These are phyloP conservation scores for Fusarium pseudoanthophilum DNA, from an alignment of 2,329 filamentous ascomycete species.

Conservation along the genomic window DNA sequence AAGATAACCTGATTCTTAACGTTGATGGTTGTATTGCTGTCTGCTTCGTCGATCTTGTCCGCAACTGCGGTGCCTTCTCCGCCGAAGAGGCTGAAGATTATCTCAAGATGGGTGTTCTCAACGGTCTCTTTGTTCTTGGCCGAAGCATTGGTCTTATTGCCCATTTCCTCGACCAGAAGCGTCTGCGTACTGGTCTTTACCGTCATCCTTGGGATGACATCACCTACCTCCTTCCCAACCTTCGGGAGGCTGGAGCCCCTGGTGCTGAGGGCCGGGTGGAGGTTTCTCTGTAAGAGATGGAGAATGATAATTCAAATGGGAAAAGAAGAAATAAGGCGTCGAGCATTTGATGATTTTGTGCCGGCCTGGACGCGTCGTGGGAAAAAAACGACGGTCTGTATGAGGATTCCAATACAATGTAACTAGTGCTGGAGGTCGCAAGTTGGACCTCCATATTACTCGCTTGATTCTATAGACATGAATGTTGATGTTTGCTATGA, in stretches of 20 bases:
- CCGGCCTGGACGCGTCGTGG: slow-evolving; percentile 43
- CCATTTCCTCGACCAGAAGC: slow-evolving; percentile 99
- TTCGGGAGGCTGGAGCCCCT: slow-evolving; percentile 74
- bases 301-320: slow-evolving; percentile 43
- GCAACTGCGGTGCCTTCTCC: slow-evolving; percentile 98
- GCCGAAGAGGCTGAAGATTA: slow-evolving; percentile 98
- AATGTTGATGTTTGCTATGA: slow-evolving; percentile 37
- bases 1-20: slow-evolving; percentile 99
- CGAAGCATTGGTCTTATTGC: slow-evolving; percentile 99
- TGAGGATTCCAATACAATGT: slow-evolving; percentile 52
- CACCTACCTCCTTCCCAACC: slow-evolving; percentile 89
- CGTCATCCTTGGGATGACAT: slow-evolving; percentile 99
- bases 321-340: slow-evolving; percentile 45
- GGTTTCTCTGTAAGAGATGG: slow-evolving; percentile 73
- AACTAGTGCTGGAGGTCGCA: slow-evolving; percentile 49
- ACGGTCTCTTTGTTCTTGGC: slow-evolving; percentile 98
- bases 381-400: slow-evolving; percentile 49
- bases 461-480: slow-evolving; percentile 50
- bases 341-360: slow-evolving; percentile 50
- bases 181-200: slow-evolving; percentile 97
- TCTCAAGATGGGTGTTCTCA: slow-evolving; percentile 98
- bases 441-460: slow-evolving; percentile 49
- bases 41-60: slow-evolving; percentile 97
- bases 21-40: slow-evolving; percentile 98
- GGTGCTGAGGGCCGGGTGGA: slow-evolving; percentile 89